Evolutionary conservation across 225 moss, liverwort and hornwort genomes (phyloP).

Genomic region (Sphagnum tenellum): DNA sequence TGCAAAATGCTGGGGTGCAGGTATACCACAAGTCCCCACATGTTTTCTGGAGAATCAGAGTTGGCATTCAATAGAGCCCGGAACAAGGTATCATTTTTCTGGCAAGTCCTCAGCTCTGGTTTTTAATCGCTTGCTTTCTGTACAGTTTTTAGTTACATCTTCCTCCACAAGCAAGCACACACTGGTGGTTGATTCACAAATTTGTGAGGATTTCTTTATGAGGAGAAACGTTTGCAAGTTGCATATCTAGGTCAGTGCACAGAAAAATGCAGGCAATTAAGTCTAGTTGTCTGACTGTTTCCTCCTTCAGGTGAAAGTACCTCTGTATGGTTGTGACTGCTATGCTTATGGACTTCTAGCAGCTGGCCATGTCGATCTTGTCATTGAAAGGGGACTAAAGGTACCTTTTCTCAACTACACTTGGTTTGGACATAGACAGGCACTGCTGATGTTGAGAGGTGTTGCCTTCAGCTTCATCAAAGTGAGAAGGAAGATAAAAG

Average conservation of each 20-base stretch:
- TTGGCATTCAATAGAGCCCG: constrained; percentile 73
- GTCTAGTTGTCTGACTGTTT: too few relatives aligned
- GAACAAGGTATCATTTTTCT: constrained; percentile 38
- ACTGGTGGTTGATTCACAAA: too few relatives aligned
- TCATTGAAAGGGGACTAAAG: constrained; percentile 90
- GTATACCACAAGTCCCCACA: constrained; percentile 89
- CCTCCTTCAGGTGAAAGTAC: constrained; percentile 62
- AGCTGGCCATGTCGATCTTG: constrained; percentile 80
- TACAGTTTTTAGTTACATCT: too few relatives aligned
- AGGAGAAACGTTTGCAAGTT: too few relatives aligned
- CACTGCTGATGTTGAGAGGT: too few relatives aligned
- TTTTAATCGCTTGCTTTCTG: not conserved
- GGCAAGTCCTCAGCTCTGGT: not conserved
- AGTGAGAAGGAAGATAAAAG: too few relatives aligned
- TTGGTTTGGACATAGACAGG: too few relatives aligned
- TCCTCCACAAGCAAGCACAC: too few relatives aligned
- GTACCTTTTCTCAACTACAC: constrained; percentile 16
- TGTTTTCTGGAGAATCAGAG: constrained; percentile 63
- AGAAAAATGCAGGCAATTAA: too few relatives aligned
- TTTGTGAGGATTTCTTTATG: too few relatives aligned
- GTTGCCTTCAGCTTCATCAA: too few relatives aligned
- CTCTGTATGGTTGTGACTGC: constrained; percentile 94
- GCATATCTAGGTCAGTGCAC: too few relatives aligned
- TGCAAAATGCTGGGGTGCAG: constrained; percentile 22
- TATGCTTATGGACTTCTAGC: constrained; percentile 97